Conservation (phyloP, 192 early-diverging fungal species). For the Backusella morwellensis region DNA sequence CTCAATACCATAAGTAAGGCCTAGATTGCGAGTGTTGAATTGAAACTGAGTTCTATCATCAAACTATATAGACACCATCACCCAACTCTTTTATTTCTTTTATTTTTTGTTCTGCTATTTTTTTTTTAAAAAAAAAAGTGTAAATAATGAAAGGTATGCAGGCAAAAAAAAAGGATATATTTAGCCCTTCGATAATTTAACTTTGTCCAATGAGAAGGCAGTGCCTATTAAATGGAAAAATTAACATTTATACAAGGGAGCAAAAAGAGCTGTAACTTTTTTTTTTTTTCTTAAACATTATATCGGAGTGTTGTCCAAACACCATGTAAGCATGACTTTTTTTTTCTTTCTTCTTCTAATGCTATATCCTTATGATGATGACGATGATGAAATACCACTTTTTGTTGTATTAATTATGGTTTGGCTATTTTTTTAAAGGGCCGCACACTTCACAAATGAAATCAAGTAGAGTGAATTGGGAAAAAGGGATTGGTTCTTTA, state of each 20-base stretch:
- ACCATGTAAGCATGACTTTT: neutral
- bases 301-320: neutral
- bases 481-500: neutral
- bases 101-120: neutral
- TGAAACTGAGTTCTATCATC: neutral
- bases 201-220: neutral
- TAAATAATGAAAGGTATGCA: neutral
- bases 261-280: neutral
- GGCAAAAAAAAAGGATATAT: neutral
- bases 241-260: neutral
- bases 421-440: neutral
- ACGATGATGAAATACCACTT: neutral
- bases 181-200: neutral
- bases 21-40: neutral
- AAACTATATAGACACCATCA: neutral
- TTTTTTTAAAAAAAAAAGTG: neutral
- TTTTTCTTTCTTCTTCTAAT: neutral
- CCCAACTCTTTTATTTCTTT: neutral
- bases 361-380: neutral
- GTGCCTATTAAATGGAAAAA: neutral
- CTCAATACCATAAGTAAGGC: neutral
- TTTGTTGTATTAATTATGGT: neutral
- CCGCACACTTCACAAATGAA: neutral
- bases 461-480: neutral
- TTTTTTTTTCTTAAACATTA: neutral